Evolutionary conservation across 108 stramenopile species (phyloP), one percentile per base, ranked within the genome.

Genomic region (Aurantiochytrium sp.): DNA sequence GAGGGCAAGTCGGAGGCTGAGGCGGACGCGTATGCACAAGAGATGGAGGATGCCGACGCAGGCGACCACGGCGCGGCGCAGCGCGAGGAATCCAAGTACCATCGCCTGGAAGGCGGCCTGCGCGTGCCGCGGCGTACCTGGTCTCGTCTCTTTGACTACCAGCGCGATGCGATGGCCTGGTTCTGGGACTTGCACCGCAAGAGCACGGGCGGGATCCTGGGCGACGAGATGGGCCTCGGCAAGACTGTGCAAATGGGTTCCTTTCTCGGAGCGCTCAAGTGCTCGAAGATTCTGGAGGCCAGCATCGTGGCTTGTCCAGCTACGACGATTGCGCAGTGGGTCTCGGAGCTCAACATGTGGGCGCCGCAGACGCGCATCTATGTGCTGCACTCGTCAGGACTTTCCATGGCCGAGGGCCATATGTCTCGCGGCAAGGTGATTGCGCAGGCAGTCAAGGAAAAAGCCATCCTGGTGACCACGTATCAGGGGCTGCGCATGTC

Each of bases 211-310:
- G 98, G 98, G 24, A 96, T 98, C 52, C 59, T 97, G 17, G 97
- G 95, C 6, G 97, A 97, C 81, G 96, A 97, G 90, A 97, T 97
- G 97, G 95, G 95, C 19, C 87, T 96, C 37, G 98, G 98, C 4
- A 99, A 99, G 91, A 99, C 98, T 2, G 97, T 97, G 8, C 98
- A 98, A 90, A 95, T 98, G 17, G 85, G 90, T 52, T 92, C 96
- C 15, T 98, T 95, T 73, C 88, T 98, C 36, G 96, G 97, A 4
- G 93, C 95, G 8, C 93, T 99, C 93, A 92, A 95, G 37, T 88
- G 91, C 12, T 93, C 91, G 89, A 91, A 95, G 19, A 93, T 92
- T 54, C 88, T 96, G 27, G 92, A 93, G 65, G 91, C 94, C 12
- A 90, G 95, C 42, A 85, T 98, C 30, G 91, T 98, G 81, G 89